A percentile compares a stretch with the other conserved stretches of the same genome.
These are phyloP conservation scores for Andrographis paniculata DNA, from an alignment of 305 asterid species.

Conservation along the genomic window DNA sequence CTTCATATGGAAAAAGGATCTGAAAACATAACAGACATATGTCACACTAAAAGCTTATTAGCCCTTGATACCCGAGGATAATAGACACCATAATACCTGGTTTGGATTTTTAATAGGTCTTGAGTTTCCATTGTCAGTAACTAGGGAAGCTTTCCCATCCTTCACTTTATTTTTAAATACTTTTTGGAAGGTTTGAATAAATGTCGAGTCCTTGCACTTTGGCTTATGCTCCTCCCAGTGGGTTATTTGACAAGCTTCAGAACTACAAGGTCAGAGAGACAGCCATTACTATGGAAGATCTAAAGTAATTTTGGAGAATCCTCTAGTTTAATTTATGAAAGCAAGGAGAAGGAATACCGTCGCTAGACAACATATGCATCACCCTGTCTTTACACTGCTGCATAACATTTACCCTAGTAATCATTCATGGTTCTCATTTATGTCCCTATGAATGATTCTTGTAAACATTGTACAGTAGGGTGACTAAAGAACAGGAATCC, in stretches of 20 bases:
- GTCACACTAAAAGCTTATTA: constrained; percentile 7
- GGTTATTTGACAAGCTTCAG: constrained; percentile 67
- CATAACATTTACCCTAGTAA: too few relatives aligned
- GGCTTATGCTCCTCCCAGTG: constrained; percentile 84
- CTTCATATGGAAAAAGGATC: constrained; percentile 90
- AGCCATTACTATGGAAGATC: too few relatives aligned
- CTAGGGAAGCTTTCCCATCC: constrained; percentile 33
- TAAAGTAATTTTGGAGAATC: too few relatives aligned
- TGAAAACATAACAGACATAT: constrained; percentile 22
- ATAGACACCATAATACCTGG: constrained; percentile 35
- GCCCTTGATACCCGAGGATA: background rate
- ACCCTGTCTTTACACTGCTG: too few relatives aligned
- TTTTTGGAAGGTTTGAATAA: constrained; percentile 27
- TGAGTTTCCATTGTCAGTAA: constrained; percentile 33
- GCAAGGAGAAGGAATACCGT: background rate
- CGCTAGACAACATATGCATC: too few relatives aligned
- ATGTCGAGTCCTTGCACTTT: constrained; percentile 48
- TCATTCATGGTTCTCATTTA: too few relatives aligned
- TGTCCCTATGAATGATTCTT: too few relatives aligned
- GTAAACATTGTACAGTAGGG: too few relatives aligned
- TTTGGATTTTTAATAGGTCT: constrained; percentile 33
- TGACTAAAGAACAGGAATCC: too few relatives aligned
- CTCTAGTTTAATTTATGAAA: background rate
- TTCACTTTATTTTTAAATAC: constrained; percentile 27
- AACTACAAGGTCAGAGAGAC: constrained; percentile 34